Evolutionary conservation across 2,329 filamentous ascomycete genomes (phyloP).

Genomic region (Diaporthe australafricana): DNA sequence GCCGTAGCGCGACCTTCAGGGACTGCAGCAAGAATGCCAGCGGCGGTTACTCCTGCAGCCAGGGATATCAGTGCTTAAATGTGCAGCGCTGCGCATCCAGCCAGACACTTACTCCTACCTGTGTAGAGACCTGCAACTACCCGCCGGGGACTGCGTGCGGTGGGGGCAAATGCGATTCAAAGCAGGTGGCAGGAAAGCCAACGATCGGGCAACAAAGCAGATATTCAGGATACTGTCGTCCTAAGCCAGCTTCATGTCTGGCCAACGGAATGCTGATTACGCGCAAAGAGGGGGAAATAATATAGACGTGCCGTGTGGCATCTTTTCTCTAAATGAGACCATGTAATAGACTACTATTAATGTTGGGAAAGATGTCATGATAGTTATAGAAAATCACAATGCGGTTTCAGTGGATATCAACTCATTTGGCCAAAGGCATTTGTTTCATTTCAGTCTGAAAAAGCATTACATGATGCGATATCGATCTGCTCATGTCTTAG

Average conservation of each 20-base stretch:
- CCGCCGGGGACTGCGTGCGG: neutral
- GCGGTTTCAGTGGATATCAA: no score
- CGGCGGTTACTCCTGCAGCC: neutral
- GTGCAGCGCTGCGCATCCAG: neutral
- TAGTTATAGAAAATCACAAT: no score
- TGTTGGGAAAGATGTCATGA: no score
- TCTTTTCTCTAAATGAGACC: no score
- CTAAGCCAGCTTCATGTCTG: neutral
- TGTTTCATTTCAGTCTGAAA: neutral
- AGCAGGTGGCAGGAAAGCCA: neutral
- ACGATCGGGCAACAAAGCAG: neutral
- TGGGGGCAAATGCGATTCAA: neutral
- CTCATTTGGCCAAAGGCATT: neutral
- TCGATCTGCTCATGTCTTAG: neutral
- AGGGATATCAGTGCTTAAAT: neutral
- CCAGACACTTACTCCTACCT: neutral
- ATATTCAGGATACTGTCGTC: neutral
- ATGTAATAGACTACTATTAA: no score
- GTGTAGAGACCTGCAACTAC: neutral
- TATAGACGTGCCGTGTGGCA: neutral
- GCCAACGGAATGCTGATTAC: neutral
- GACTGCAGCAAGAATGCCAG: neutral
- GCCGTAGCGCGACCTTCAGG: neutral
- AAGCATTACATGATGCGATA: neutral
- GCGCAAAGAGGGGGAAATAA: neutral